phyloP scores from a whole-genome alignment of 2,329 filamentous ascomycete genomes.

The Aspergillus thermomutatus region DNA sequence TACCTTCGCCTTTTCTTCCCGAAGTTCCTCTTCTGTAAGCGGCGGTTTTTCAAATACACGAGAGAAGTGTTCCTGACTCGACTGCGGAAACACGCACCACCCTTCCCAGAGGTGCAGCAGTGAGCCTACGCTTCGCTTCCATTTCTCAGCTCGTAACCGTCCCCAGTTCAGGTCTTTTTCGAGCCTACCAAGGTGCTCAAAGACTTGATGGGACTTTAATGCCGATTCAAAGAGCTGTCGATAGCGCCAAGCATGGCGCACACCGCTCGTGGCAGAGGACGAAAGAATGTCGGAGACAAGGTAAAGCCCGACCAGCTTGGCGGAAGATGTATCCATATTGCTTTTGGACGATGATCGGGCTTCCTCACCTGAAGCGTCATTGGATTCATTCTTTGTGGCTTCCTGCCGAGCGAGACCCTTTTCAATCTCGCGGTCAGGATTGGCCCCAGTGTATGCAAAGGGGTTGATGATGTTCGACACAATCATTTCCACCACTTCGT shows the following conservation, averaged over 20 bases:
- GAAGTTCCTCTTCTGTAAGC: constrained; percentile 45
- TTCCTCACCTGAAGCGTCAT: constrained; percentile 38
- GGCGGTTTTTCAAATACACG: constrained; percentile 70
- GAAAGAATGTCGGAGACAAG: constrained; percentile 77
- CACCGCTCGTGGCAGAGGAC: constrained; percentile 69
- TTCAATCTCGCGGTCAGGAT: constrained; percentile 48
- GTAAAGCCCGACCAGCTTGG: constrained; percentile 78
- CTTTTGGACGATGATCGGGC: constrained; percentile 33
- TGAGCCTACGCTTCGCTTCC: constrained; percentile 70
- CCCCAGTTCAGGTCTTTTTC: constrained; percentile 75
- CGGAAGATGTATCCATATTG: constrained; percentile 63
- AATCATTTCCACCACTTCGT: constrained; percentile 88
- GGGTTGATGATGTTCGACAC: constrained; percentile 77
- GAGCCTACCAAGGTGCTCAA: constrained; percentile 71
- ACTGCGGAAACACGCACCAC: constrained; percentile 66
- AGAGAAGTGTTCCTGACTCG: constrained; percentile 68
- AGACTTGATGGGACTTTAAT: constrained; percentile 65
- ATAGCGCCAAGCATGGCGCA: constrained; percentile 84
- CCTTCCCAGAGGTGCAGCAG: constrained; percentile 68
- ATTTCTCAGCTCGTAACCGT: constrained; percentile 75
- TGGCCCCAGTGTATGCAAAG: constrained; percentile 68
- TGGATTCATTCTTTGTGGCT: constrained; percentile 27
- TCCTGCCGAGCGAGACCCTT: constrained; percentile 29
- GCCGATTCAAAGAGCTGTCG: constrained; percentile 73
- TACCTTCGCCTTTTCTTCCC: constrained; percentile 42